These are phyloP conservation scores for Onygenales sp. DNA, from an alignment of 2,329 filamentous ascomycete genomes.

Conservation along the genomic window DNA sequence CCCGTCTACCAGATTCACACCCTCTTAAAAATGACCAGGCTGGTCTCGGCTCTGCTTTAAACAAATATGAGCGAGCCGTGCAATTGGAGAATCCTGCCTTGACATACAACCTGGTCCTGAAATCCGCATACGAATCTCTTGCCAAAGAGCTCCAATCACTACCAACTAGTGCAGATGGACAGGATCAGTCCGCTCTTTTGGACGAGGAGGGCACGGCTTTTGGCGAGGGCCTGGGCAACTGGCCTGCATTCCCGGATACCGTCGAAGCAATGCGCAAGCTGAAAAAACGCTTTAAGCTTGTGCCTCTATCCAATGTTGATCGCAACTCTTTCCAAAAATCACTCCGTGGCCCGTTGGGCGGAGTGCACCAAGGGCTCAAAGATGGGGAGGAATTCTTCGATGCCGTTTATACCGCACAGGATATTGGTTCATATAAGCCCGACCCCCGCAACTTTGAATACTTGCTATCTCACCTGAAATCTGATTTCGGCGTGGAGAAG, in stretches of 20 bases:
- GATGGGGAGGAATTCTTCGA: slow-evolving; percentile 41
- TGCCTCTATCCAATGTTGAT: slow-evolving; percentile 51
- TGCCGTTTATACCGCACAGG: slow-evolving; percentile 58
- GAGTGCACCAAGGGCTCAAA: slow-evolving; percentile 23
- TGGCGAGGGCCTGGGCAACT: slow-evolving; percentile 39
- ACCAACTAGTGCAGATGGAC: slow-evolving; percentile 6
- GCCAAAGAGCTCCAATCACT: slow-evolving; percentile 19
- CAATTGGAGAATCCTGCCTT: slow-evolving; percentile 47
- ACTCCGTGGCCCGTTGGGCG: slow-evolving; percentile 40
- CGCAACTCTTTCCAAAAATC: slow-evolving; percentile 40
- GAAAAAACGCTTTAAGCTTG: slow-evolving; percentile 42
- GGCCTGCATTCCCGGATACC: slow-evolving; percentile 50
- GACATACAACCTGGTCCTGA: slow-evolving; percentile 52
- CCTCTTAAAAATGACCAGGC: slow-evolving; percentile 27
- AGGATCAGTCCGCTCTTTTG: slow-evolving; percentile 2
- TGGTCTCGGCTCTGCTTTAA: slow-evolving; percentile 36
- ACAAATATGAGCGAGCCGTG: slow-evolving; percentile 39
- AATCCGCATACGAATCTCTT: slow-evolving; percentile 32
- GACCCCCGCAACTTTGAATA: slow-evolving; percentile 55
- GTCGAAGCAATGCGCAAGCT: slow-evolving; percentile 43
- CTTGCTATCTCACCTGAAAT: slow-evolving; percentile 45
- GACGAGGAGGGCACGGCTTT: slow-evolving; percentile 36
- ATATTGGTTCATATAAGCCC: slow-evolving; percentile 65
- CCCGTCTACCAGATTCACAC: slow-evolving; percentile 32
- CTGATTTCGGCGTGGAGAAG: slow-evolving; percentile 48